Conservation (phyloP, 148 eudicot genomes). For the Spergularia marina region DNA sequence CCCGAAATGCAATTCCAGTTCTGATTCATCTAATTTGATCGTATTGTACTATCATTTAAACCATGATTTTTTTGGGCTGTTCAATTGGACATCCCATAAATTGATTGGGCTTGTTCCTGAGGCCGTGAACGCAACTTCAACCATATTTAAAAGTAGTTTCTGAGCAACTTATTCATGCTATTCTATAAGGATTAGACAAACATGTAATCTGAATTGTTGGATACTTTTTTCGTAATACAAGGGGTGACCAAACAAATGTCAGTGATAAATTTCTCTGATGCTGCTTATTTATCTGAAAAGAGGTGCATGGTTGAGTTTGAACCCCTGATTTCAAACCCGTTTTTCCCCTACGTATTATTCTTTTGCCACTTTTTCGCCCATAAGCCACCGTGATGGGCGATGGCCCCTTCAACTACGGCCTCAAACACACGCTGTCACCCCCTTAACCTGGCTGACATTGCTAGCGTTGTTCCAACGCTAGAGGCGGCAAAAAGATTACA, state of each 20-base stretch:
- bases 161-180: conserved; percentile 2
- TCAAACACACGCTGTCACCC: too few species aligned
- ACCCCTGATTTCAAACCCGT: too few species aligned
- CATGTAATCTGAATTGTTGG: not conserved
- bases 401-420: too few species aligned
- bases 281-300: too few species aligned
- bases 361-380: too few species aligned
- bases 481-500: too few species aligned
- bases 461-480: too few species aligned
- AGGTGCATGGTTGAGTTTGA: too few species aligned
- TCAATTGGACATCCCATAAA: not conserved
- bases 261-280: not conserved
- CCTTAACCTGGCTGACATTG: too few species aligned
- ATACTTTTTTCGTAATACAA: not conserved
- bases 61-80: conserved; percentile 3
- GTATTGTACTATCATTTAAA: conserved; percentile 6
- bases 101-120: conserved; percentile 4
- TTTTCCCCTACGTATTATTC: too few species aligned
- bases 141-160: not conserved
- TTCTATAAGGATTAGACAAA: not conserved
- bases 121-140: not conserved
- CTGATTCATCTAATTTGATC: conserved; percentile 26
- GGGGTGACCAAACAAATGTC: not conserved
- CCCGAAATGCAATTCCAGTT: conserved; percentile 76
- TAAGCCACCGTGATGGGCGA: too few species aligned